Conservation (phyloP, 805 yeast genomes). For the Saccharomycopsis javanensis region DNA sequence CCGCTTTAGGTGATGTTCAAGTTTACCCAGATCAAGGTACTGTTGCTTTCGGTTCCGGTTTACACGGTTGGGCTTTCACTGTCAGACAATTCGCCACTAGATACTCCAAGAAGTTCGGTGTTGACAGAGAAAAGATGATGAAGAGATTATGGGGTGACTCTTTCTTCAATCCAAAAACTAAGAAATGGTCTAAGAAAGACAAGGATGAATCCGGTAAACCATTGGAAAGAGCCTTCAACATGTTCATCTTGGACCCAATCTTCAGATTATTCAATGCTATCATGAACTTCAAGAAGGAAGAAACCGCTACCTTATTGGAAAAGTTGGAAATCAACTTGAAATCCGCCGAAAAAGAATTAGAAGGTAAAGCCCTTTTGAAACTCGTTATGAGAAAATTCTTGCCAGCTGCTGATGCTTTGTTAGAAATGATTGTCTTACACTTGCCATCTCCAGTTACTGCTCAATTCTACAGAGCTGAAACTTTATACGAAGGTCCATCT, state of each 20-base stretch:
- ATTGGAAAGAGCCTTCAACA: constrained; percentile 98
- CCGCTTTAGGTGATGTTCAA: constrained; percentile 88
- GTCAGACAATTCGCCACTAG: constrained; percentile 96
- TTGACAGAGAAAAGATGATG: constrained; percentile 96
- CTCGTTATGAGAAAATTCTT: constrained; percentile 99
- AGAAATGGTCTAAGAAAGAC: constrained; percentile 96
- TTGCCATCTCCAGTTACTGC: constrained; percentile 99
- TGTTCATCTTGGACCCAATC: constrained; percentile 98
- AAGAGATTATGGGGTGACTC: constrained; percentile 99
- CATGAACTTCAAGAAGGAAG: constrained; percentile 99
- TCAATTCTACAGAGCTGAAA: constrained; percentile 97
- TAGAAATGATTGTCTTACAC: constrained; percentile 97
- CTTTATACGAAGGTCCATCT: constrained; percentile 97
- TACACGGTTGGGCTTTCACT: constrained; percentile 99
- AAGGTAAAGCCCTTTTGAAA: constrained; percentile 97
- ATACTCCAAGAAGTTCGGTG: constrained; percentile 99
- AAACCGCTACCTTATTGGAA: constrained; percentile 82
- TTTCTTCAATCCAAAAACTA: constrained; percentile 99
- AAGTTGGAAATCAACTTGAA: constrained; percentile 91
- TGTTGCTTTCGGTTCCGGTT: constrained; percentile 99
- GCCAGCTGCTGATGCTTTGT: constrained; percentile 99
- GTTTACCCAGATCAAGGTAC: constrained; percentile 99
- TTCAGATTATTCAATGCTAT: constrained; percentile 93
- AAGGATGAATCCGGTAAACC: constrained; percentile 92
- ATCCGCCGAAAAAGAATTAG: constrained; percentile 95